Conservation (phyloP, 1,284 basidiomycete genomes). For the Rhodotorula mucilaginosa region DNA sequence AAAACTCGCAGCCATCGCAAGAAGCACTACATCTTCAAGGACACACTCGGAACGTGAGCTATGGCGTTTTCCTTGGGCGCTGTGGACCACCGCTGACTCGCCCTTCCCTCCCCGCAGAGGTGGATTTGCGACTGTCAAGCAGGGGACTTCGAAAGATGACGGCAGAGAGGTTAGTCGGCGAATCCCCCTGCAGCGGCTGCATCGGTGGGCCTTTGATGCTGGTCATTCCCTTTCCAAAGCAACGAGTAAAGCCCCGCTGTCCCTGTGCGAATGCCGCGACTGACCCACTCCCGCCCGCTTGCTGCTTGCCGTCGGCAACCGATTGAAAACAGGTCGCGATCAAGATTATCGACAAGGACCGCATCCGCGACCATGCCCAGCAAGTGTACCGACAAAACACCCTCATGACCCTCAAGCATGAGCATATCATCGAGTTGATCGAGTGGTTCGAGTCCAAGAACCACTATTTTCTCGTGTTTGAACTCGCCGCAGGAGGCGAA, state of each 20-base stretch:
- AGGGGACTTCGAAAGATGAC: constrained; percentile 12
- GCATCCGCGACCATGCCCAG: constrained; percentile 21
- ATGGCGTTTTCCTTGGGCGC: neutral
- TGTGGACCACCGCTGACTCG: neutral
- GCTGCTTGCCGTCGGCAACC: neutral
- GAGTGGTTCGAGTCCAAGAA: constrained; percentile 48
- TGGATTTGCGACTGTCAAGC: constrained; percentile 29
- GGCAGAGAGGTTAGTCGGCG: constrained; percentile 7
- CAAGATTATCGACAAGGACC: constrained; percentile 37
- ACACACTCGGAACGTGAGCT: constrained; percentile 14
- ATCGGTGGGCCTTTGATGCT: no score
- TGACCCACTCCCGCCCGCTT: no score
- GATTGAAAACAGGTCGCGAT: constrained; percentile 26
- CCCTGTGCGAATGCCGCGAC: no score
- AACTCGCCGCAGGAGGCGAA: constrained; percentile 50
- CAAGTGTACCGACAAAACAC: constrained; percentile 34
- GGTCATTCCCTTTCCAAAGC: no score
- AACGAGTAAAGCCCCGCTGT: no score
- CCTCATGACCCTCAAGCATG: constrained; percentile 25
- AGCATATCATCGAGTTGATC: constrained; percentile 24
- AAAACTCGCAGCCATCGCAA: constrained; percentile 10
- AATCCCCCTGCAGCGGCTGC: neutral
- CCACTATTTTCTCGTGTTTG: constrained; percentile 50
- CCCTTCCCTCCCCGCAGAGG: neutral
- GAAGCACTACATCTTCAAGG: constrained; percentile 11